A percentile compares a stretch with the other conserved stretches of the same genome.
Evolutionary conservation across 108 stramenopile genomes (phyloP).

Genomic region (Epithemia pelagica): DNA sequence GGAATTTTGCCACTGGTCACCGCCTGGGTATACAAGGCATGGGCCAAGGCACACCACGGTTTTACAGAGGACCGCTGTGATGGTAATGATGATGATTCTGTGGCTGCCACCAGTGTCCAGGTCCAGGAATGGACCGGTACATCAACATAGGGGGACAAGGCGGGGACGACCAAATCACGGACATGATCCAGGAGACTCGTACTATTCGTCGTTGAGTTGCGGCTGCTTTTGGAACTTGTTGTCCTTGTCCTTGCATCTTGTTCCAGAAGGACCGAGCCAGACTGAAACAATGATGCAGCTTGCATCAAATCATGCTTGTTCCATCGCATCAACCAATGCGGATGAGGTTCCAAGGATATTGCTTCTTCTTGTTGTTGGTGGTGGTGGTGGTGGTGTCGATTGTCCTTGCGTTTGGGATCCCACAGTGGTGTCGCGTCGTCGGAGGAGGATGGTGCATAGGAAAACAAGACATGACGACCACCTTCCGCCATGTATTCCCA

Average conservation of each 20-base stretch:
- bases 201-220: background rate
- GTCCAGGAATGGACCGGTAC: slow-evolving; percentile 8
- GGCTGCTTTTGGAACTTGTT: background rate
- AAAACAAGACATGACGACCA: slow-evolving; percentile 60
- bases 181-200: background rate
- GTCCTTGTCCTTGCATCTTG: background rate
- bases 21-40: background rate
- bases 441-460: too few species aligned
- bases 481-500: slow-evolving; percentile 62
- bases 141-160: slow-evolving; percentile 22
- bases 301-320: slow-evolving; percentile 1
- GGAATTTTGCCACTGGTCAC: background rate
- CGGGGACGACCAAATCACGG: slow-evolving; percentile 5
- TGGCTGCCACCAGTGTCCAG: background rate
- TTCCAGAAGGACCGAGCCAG: background rate
- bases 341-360: slow-evolving; percentile 4
- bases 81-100: background rate
- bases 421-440: too few species aligned
- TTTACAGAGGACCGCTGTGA: background rate
- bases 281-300: background rate
- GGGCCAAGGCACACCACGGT: background rate
- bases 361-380: too few species aligned
- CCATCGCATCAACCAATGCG: slow-evolving; percentile 15
- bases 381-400: slow-evolving; percentile 7
- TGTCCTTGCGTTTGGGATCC: too few species aligned